These are phyloP conservation scores for Cryptosporidium felis DNA, from an alignment of 169 alveolate genomes.

Conservation along the genomic window DNA sequence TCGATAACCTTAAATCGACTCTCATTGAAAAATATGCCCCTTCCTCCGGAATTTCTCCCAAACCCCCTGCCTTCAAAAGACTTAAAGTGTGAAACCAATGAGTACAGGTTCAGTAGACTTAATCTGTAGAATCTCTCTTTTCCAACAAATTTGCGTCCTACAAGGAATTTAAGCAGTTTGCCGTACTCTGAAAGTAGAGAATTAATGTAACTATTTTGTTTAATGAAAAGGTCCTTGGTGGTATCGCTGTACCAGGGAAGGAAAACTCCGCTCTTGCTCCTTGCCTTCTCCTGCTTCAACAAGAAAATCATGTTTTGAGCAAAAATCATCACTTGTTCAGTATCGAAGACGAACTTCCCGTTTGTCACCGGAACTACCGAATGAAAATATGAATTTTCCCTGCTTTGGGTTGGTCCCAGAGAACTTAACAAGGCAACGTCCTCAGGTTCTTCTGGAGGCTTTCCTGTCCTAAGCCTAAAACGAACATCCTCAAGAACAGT, in stretches of 20 bases:
- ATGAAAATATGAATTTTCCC: not conserved
- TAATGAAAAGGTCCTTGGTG: not conserved
- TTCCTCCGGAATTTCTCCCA: too few relatives aligned
- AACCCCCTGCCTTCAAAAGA: not conserved
- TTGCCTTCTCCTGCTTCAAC: not conserved
- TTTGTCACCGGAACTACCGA: not conserved
- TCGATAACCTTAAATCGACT: not conserved
- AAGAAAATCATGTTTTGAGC: conserved; percentile 4
- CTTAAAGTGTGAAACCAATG: conserved; percentile 35
- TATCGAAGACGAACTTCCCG: conserved; percentile 1
- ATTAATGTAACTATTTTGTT: not conserved
- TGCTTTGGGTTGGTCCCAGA: not conserved
- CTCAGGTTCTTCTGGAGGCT: too few relatives aligned
- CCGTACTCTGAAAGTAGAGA: conserved; percentile 2
- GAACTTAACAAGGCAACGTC: not conserved
- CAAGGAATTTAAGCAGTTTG: not conserved
- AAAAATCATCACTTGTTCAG: conserved; percentile 23
- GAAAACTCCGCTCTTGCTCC: not conserved
- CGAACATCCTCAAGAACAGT: not conserved
- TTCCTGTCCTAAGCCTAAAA: not conserved
- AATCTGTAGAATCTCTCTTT: conserved; percentile 47
- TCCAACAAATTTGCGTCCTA: not conserved
- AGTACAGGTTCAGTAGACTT: not conserved
- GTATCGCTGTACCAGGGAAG: conserved; percentile 36
- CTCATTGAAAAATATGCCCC: too few relatives aligned